Evolutionary conservation across 345 rosid species (phyloP).

Genomic region (Luvunga scandens): DNA sequence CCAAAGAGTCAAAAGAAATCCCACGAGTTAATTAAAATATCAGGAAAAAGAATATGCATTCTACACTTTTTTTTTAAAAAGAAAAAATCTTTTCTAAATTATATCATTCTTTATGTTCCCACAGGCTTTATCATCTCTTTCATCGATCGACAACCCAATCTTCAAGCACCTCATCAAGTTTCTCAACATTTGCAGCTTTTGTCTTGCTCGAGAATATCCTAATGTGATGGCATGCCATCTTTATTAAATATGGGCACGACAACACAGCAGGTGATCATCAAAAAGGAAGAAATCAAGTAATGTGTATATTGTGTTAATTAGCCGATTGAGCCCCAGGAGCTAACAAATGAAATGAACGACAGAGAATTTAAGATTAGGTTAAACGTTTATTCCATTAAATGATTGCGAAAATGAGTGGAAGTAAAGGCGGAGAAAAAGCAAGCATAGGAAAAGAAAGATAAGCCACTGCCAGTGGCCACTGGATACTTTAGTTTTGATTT

Average conservation of each 20-base stretch:
- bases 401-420: neutral
- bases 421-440: neutral
- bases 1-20: neutral
- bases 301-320: neutral
- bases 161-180: neutral
- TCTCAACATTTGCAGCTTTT: neutral
- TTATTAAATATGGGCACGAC: too few relatives aligned
- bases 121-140: neutral
- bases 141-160: constrained; percentile 4
- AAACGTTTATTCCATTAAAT: neutral
- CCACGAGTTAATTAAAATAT: neutral
- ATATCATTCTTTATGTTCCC: neutral
- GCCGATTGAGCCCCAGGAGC: neutral
- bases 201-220: neutral
- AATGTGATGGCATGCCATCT: neutral
- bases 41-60: neutral
- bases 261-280: too few relatives aligned
- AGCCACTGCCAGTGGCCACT: neutral
- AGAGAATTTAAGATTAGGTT: neutral
- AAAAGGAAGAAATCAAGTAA: neutral
- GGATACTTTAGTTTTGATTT: constrained; percentile 22
- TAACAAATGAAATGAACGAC: neutral
- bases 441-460: neutral
- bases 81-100: too few relatives aligned
- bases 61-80: neutral